These are phyloP conservation scores for Urostyla sp. DNA, from an alignment of 73 alveolate genomes.

Conservation along the genomic window DNA sequence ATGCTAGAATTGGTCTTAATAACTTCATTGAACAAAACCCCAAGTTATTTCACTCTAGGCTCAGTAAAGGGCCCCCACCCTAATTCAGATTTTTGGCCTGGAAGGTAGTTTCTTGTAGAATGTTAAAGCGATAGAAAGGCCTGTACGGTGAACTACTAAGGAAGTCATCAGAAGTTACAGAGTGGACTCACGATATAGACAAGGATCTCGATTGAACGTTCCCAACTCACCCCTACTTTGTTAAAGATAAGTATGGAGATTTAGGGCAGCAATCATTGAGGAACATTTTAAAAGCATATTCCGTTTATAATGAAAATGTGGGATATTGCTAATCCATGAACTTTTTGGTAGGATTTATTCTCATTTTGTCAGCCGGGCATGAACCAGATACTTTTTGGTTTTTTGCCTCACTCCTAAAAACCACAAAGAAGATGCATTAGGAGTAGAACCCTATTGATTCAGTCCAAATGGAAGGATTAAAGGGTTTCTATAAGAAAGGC, in stretches of 20 bases:
- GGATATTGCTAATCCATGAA: slow-evolving; percentile 77
- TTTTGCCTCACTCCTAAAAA: slow-evolving; percentile 52
- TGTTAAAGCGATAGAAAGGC: slow-evolving; percentile 33
- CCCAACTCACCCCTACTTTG: slow-evolving; percentile 68
- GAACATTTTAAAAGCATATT: slow-evolving; percentile 52
- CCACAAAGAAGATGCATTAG: not conserved
- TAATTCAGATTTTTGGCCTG: slow-evolving; percentile 81
- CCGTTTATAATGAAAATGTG: slow-evolving; percentile 59
- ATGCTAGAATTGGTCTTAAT: slow-evolving; percentile 46
- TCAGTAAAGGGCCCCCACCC: slow-evolving; percentile 79
- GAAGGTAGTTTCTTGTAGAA: slow-evolving; percentile 48
- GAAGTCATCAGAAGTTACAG: not conserved
- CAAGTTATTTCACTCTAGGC: slow-evolving; percentile 33
- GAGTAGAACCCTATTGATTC: not conserved
- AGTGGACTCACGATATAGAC: slow-evolving; percentile 43
- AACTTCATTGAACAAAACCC: slow-evolving; percentile 60
- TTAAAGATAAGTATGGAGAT: slow-evolving; percentile 50
- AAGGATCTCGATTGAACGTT: slow-evolving; percentile 76
- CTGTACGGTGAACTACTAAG: slow-evolving; percentile 53
- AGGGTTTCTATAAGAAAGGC: slow-evolving; percentile 61
- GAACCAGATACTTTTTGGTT: slow-evolving; percentile 77
- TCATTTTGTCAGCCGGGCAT: slow-evolving; percentile 74
- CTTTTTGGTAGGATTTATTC: slow-evolving; percentile 70
- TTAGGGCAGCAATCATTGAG: slow-evolving; percentile 53
- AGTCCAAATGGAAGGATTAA: slow-evolving; percentile 57